These are phyloP conservation scores for Beauveria brongniartii DNA, from an alignment of 2,329 filamentous ascomycete genomes.

Conservation along the genomic window DNA sequence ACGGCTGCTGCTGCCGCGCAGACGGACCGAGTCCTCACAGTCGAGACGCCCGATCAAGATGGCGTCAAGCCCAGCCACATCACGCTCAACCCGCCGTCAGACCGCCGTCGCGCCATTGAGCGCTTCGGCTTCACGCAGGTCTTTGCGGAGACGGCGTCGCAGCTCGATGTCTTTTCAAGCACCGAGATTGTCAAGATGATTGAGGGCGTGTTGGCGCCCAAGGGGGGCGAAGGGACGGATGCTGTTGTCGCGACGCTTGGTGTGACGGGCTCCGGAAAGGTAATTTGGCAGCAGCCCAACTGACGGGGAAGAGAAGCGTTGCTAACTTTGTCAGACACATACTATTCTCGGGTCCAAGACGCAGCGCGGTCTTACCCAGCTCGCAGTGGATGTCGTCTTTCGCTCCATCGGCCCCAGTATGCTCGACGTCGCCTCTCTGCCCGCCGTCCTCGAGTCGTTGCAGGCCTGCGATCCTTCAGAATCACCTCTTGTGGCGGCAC, in stretches of 20 bases:
- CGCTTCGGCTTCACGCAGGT: slow-evolving; percentile 92
- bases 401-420: slow-evolving; percentile 68
- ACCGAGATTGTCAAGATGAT: slow-evolving; percentile 68
- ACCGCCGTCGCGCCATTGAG: slow-evolving; percentile 81
- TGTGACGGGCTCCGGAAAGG: slow-evolving; percentile 94
- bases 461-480: slow-evolving; percentile 73
- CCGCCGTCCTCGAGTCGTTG: slow-evolving; percentile 63
- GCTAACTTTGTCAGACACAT: slow-evolving; percentile 58
- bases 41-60: slow-evolving; percentile 50
- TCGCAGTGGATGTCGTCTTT: slow-evolving; percentile 85
- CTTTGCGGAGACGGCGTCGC: slow-evolving; percentile 77
- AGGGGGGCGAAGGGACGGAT: slow-evolving; percentile 73
- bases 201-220: slow-evolving; percentile 68
- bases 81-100: slow-evolving; percentile 71
- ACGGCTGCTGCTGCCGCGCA: slow-evolving; percentile 24
- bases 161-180: slow-evolving; percentile 79
- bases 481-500: slow-evolving; percentile 64
- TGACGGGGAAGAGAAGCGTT: background rate
- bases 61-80: slow-evolving; percentile 56
- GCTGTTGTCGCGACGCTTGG: slow-evolving; percentile 85
- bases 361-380: slow-evolving; percentile 84
- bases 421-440: slow-evolving; percentile 50
- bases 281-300: slow-evolving; percentile 27
- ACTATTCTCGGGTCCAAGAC: slow-evolving; percentile 85
- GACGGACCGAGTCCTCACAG: slow-evolving; percentile 66